A percentile compares a stretch with the other conserved stretches of the same genome.
These are phyloP conservation scores for Meyerozyma guilliermondii DNA, from an alignment of 1,139 yeast species.

Conservation along the genomic window DNA sequence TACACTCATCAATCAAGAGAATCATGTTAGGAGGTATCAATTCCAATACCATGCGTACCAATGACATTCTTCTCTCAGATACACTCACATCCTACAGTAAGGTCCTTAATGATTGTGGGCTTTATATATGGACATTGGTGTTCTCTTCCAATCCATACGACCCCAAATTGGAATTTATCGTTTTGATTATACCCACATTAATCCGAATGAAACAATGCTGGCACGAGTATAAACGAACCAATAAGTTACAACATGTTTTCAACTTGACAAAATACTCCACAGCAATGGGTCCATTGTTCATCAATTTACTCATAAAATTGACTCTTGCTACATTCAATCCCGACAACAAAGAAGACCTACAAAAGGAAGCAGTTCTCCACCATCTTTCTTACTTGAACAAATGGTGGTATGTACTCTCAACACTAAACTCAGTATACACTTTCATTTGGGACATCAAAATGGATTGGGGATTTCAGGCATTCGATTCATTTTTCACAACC, in stretches of 20 bases:
- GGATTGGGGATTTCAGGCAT: conserved; percentile 82
- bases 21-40: conserved; percentile 54
- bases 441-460: conserved; percentile 82
- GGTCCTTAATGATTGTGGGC: conserved; percentile 64
- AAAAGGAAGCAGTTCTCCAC: conserved; percentile 11
- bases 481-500: conserved; percentile 24
- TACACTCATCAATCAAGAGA: conserved; percentile 47
- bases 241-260: conserved; percentile 50
- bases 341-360: conserved; percentile 7
- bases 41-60: conserved; percentile 52
- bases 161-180: conserved; percentile 40
- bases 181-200: conserved; percentile 57
- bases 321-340: conserved; percentile 8
- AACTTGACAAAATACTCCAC: conserved; percentile 74
- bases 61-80: conserved; percentile 78
- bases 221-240: conserved; percentile 54
- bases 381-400: conserved; percentile 16
- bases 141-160: conserved; percentile 22
- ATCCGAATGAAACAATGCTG: conserved; percentile 80
- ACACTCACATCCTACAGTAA: conserved; percentile 74
- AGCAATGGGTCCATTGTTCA: conserved; percentile 59
- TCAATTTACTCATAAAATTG: conserved; percentile 34
- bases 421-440: conserved; percentile 69
- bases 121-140: conserved; percentile 35
- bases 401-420: conserved; percentile 49